Conservation (phyloP, 1,284 basidiomycete species). For the Xerocomus minutiporus region DNA sequence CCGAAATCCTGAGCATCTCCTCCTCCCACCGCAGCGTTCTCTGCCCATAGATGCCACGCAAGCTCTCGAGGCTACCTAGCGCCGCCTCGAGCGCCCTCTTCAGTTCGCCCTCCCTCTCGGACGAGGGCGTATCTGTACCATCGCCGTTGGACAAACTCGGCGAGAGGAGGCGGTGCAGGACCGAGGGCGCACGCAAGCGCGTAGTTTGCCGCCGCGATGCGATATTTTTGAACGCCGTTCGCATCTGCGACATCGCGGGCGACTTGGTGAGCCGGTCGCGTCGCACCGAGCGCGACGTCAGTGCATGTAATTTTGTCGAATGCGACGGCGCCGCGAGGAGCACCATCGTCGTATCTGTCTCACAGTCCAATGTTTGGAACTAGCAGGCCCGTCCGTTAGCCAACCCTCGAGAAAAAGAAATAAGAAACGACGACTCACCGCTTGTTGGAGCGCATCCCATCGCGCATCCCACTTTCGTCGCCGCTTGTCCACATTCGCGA, state of each 20-base stretch:
- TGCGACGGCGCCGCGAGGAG: constrained; percentile 71
- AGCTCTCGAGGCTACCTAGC: constrained; percentile 55
- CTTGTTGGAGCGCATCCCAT: constrained; percentile 68
- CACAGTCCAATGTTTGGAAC: constrained; percentile 58
- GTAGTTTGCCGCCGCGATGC: constrained; percentile 52
- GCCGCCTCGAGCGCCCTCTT: constrained; percentile 61
- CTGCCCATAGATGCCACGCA: constrained; percentile 61
- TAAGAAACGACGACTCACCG: constrained; percentile 37
- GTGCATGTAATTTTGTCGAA: constrained; percentile 54
- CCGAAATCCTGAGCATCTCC: constrained; percentile 59
- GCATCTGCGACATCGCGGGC: constrained; percentile 47
- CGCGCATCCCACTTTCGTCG: constrained; percentile 65
- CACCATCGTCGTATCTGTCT: constrained; percentile 73
- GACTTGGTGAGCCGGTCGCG: constrained; percentile 50
- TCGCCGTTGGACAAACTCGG: constrained; percentile 37
- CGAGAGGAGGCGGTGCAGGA: constrained; percentile 52
- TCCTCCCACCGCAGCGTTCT: constrained; percentile 64
- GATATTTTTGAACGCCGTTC: constrained; percentile 53
- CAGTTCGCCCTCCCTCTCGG: constrained; percentile 58
- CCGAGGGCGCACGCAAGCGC: constrained; percentile 44
- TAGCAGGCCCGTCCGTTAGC: neutral
- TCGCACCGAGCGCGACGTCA: constrained; percentile 64
- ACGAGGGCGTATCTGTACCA: constrained; percentile 47
- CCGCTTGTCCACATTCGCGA: constrained; percentile 61
- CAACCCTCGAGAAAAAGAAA: neutral